Base-by-base conservation (phyloP, 2,329 filamentous ascomycete species). In the Endothia cerciana region DNA sequence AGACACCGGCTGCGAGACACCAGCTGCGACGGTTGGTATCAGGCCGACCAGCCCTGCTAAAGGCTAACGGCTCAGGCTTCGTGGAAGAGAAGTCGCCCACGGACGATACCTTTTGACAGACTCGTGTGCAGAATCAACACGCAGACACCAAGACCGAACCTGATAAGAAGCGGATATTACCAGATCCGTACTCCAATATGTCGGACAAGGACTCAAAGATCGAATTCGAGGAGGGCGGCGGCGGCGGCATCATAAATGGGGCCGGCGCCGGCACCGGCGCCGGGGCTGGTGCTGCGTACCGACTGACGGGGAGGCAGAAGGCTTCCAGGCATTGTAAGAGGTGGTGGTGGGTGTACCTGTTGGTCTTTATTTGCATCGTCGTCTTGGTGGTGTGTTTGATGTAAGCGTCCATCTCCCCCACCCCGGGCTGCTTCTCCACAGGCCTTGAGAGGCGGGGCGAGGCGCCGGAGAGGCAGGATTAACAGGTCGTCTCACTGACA, bases 331-430 rank as follows among this genome's bases (percentile, higher is more conserved):
- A 87, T 73, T 83, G 82, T 74, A 81, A 76, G 72, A 81, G 78
- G 70, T 88, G 84, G 71, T 90, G 87, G 88, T 90, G 87, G 87
- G 71, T 81, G 69, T 81, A 88, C 71, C 74, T 89, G 66, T 77
- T 89, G 65, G 73, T 80, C 19, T 74, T 87, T 61, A 72, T 83
- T 65, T 70, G 81, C 67, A 75, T 87, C 55, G 74, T 83, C 53
- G 79, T 87, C 41, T 75, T 90, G 17, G 78, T 87, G 45, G 82
- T 90, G 22, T 79, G 85, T 47, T 77, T 88, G 47, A 75, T 89
- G 87, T 89, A 79, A 83, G 86, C 83, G n/a, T 22, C 62, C 36
- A 36, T 53, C 55, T 53, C 56, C 36, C n/a, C 36, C n/a, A 15
- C 33, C 22, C 30, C 40, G 36, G 25, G 17, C 25, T 25, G 30